Conservation (phyloP, 768 basidiomycete genomes). For the Leucogyrophana mollusca region DNA sequence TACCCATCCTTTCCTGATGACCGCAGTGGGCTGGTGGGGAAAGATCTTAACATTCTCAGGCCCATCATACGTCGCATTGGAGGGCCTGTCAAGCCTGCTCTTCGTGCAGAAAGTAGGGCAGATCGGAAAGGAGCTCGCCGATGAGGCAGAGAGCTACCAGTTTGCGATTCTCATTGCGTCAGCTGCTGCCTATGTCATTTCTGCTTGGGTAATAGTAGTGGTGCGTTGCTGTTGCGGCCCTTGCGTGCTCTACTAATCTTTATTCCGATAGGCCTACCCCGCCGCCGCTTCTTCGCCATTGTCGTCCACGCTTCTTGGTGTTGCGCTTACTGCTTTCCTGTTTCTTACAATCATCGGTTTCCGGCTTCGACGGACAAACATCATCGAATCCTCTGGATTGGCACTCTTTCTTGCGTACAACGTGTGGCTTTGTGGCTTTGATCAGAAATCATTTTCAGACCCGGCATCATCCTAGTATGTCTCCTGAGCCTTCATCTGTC, state of each 20-base stretch:
- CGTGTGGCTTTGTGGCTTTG: slow-evolving; percentile 86
- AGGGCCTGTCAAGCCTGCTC: slow-evolving; percentile 80
- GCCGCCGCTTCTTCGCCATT: slow-evolving; percentile 80
- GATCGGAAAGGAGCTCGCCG: slow-evolving; percentile 68
- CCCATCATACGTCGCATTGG: slow-evolving; percentile 78
- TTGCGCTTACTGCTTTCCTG: slow-evolving; percentile 82
- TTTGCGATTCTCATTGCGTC: slow-evolving; percentile 74
- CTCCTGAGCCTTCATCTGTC: background rate
- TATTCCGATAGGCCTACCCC: slow-evolving; percentile 63
- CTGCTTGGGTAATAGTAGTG: slow-evolving; percentile 84
- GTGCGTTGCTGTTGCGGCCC: slow-evolving; percentile 42
- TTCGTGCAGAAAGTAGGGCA: slow-evolving; percentile 82
- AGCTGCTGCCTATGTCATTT: slow-evolving; percentile 75
- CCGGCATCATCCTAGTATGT: slow-evolving; percentile 77
- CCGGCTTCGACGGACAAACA: slow-evolving; percentile 82
- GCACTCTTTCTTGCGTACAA: slow-evolving; percentile 89
- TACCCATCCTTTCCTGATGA: slow-evolving; percentile 54
- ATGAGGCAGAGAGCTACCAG: slow-evolving; percentile 73
- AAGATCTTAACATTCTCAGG: slow-evolving; percentile 66
- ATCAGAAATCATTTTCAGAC: slow-evolving; percentile 69
- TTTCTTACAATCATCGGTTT: slow-evolving; percentile 94
- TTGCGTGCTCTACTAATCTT: slow-evolving; percentile 9
- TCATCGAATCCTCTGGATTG: slow-evolving; percentile 87
- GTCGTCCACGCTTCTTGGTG: slow-evolving; percentile 86
- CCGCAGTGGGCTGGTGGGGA: slow-evolving; percentile 71